Conservation (phyloP, 208 protist genomes). For the Leishmania tarentolae region DNA sequence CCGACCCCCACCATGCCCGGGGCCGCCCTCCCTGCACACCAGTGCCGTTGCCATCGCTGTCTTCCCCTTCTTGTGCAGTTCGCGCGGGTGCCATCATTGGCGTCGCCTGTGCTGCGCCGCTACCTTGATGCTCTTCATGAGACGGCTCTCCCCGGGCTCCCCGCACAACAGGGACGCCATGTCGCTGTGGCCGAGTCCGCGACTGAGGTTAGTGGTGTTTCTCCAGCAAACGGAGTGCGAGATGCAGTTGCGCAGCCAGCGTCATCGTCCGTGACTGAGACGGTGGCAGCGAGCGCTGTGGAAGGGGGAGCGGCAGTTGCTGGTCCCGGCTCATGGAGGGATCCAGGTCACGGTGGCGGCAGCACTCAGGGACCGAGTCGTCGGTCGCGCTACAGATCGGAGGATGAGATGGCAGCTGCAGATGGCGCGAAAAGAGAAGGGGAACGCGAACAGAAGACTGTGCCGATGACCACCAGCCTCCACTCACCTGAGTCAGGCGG, state of each 20-base stretch:
- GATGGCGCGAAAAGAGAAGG: background rate
- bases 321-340: background rate
- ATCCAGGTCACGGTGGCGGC: background rate
- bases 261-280: background rate
- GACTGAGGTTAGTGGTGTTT: background rate
- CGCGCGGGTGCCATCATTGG: slow-evolving; percentile 30
- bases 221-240: background rate
- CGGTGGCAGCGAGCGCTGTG: background rate
- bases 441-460: background rate
- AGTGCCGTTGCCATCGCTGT: slow-evolving; percentile 24
- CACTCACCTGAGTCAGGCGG: background rate
- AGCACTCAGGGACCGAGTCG: background rate
- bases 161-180: slow-evolving; percentile 2
- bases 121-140: slow-evolving; percentile 27
- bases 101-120: slow-evolving; percentile 15
- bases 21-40: background rate
- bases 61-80: slow-evolving; percentile 29
- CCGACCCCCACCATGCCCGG: background rate
- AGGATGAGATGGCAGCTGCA: background rate
- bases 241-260: background rate
- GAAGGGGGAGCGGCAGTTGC: background rate
- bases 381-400: background rate
- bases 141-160: slow-evolving; percentile 22
- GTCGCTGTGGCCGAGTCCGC: background rate
- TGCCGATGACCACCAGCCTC: background rate